These are phyloP conservation scores for Backusella liffmaniae DNA, from an alignment of 192 early-diverging fungal species.

Conservation along the genomic window DNA sequence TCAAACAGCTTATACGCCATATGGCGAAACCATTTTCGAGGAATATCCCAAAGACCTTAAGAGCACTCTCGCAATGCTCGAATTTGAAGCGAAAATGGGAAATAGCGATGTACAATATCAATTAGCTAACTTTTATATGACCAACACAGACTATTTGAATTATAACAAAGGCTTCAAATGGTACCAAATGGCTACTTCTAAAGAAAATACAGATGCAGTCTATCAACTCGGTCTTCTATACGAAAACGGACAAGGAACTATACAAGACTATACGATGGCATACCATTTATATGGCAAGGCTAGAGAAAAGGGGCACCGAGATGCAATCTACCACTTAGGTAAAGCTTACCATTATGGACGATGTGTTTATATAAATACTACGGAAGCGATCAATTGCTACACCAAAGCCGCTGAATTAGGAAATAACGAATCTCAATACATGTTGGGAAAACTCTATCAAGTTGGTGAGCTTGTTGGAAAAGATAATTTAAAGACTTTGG, in stretches of 20 bases:
- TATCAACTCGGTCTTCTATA: background rate
- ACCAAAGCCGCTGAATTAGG: background rate
- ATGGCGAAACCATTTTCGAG: background rate
- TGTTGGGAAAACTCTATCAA: background rate
- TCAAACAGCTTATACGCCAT: rapidly evolving
- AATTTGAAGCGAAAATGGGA: background rate
- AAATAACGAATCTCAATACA: background rate
- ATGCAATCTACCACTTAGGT: background rate
- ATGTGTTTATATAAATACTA: background rate
- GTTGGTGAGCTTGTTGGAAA: background rate
- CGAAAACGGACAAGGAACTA: background rate
- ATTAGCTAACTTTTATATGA: background rate
- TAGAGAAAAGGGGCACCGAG: background rate
- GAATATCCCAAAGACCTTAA: background rate
- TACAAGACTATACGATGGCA: background rate
- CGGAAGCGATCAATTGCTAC: background rate
- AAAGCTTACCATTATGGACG: background rate
- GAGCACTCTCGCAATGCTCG: background rate
- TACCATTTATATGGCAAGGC: background rate
- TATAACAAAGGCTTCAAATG: background rate
- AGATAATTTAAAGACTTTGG: background rate
- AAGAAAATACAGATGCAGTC: background rate
- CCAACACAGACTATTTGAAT: background rate
- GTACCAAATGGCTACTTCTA: background rate
- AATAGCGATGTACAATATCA: background rate